Evolutionary conservation across 2,329 filamentous ascomycete species (phyloP), one percentile per base, ranked within the genome.

Genomic region (Colletotrichum tropicale): DNA sequence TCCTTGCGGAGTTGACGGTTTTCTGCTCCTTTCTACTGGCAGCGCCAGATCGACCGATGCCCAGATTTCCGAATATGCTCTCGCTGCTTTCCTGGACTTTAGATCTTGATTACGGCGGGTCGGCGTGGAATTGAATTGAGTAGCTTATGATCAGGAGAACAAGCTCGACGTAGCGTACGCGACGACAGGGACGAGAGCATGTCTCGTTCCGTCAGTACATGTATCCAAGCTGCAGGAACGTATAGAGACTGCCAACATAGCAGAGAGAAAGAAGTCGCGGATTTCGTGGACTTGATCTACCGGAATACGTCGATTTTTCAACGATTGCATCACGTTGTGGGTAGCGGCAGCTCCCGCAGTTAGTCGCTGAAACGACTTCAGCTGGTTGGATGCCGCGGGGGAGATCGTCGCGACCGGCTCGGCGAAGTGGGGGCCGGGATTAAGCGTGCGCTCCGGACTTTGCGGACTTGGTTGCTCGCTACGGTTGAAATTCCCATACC

Each of bases 141-240:
- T 36, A 1, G 34, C 0, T 0, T 16, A 36, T 36, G 34, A 36
- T 8, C 0, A 36, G 0, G 34, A 36, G 34, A 36, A 8, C 34
- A 36, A 16, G 34, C 34, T 36, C 34, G 3, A 0, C 34, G 34
- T 36, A 36, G 7, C 34, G 7, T 15, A 16, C 34, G 7, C 34
- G 34, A 36, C 15, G 1, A 36, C 34, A 36, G 34, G 15, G 0
- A 36, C 15, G 15, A 36, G 34, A 36, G 0, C 34, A 36, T 1
- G 34, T 1, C 34, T 36, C 15, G 15, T 36, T 36, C 7, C 15
- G 34, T 36, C 8, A 36, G 34, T 36, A 36, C 15, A 5, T 0
- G 15, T 36, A 36, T 36, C 34, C 15, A 36, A 36, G 34, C 7
- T 0, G 34, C 34, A 36, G 15, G 34, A 36, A 1, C 34, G 0